A percentile compares a stretch with the other conserved stretches of the same genome.
phyloP scores from a whole-genome alignment of 345 rosid genomes.

The Hibiscus mutabilis region DNA sequence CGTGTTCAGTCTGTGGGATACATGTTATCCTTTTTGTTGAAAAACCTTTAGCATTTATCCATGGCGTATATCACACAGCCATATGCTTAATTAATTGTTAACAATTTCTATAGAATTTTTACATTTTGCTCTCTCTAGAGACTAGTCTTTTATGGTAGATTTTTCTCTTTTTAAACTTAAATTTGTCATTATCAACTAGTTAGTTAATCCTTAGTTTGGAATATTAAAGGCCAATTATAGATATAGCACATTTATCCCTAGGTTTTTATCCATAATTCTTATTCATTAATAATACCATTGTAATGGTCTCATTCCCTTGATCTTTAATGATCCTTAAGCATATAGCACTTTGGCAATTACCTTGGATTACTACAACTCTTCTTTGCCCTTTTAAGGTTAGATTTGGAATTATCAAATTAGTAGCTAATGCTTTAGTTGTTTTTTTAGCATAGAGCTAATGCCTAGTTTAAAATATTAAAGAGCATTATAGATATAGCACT shows the following conservation, averaged over 20 bases:
- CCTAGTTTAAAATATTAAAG: too few species aligned
- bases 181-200: not conserved
- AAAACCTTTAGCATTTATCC: too few species aligned
- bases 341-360: not conserved
- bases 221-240: not conserved
- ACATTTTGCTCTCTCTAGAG: not conserved
- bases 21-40: too few species aligned
- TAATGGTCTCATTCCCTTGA: not conserved
- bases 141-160: not conserved
- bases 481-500: too few species aligned
- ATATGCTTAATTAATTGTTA: too few species aligned
- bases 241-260: not conserved
- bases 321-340: not conserved
- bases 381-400: too few species aligned
- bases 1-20: too few species aligned
- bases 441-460: too few species aligned
- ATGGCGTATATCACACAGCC: too few species aligned
- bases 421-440: too few species aligned
- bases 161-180: not conserved
- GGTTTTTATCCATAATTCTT: not conserved
- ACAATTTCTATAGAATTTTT: not conserved
- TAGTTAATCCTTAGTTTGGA: not conserved
- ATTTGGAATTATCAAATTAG: too few species aligned
- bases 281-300: not conserved
- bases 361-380: too few species aligned